Conservation (phyloP, 306 rosid species). For the Lathyrus aphaca region DNA sequence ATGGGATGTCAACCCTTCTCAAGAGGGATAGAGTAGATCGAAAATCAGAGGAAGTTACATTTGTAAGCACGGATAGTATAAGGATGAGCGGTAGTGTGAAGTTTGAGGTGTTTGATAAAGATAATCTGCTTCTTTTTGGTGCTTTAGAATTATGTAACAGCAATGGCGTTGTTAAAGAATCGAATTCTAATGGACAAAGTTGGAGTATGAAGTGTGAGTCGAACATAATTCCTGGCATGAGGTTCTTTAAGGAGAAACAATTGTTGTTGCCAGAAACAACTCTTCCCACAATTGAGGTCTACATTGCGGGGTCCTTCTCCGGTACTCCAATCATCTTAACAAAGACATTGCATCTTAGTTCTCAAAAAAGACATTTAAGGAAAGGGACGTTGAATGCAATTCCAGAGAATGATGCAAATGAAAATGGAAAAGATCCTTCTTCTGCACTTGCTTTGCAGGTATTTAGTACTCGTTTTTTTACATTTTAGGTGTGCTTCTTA, state of each 20-base stretch:
- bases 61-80: constrained; percentile 80
- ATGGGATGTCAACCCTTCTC: constrained; percentile 63
- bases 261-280: constrained; percentile 47
- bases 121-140: constrained; percentile 67
- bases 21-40: constrained; percentile 73
- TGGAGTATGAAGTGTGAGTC: constrained; percentile 79
- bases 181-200: constrained; percentile 47
- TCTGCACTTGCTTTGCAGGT: constrained; percentile 61
- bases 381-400: constrained; percentile 61
- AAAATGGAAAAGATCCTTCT: constrained; percentile 50
- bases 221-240: constrained; percentile 44
- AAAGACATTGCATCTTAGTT: constrained; percentile 57
- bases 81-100: constrained; percentile 78
- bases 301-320: constrained; percentile 71
- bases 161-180: constrained; percentile 47
- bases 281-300: constrained; percentile 71
- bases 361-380: constrained; percentile 56
- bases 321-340: constrained; percentile 78
- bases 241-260: constrained; percentile 62
- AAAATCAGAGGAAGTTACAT: constrained; percentile 81
- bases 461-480: constrained; percentile 6
- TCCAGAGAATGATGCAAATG: constrained; percentile 66
- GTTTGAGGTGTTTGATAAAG: constrained; percentile 75
- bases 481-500: constrained; percentile 12
- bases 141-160: constrained; percentile 52